Conservation (phyloP, 78 protist species). For the Dictyostelium firmibasis region DNA sequence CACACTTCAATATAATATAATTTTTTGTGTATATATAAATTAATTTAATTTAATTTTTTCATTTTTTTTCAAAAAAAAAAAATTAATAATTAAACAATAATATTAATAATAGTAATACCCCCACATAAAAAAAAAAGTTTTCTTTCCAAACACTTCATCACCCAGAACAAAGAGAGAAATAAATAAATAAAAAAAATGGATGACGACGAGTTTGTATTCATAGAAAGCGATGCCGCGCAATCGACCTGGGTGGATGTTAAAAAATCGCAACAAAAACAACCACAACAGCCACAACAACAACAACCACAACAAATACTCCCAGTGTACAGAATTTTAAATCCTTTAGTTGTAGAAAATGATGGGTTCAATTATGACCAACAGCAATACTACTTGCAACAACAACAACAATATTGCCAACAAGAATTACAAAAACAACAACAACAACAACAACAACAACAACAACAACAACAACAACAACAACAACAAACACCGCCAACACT, state of each 20-base stretch:
- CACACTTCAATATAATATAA: too few relatives aligned
- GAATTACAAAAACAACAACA: too few relatives aligned
- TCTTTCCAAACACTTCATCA: too few relatives aligned
- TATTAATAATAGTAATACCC: too few relatives aligned
- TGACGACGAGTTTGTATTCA: constrained; percentile 33
- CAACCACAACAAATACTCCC: background rate
- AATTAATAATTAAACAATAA: too few relatives aligned
- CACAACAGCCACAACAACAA: too few relatives aligned
- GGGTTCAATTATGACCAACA: background rate
- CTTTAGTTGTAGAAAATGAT: background rate
- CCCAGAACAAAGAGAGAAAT: background rate
- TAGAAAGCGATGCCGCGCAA: constrained; percentile 14
- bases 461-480: background rate
- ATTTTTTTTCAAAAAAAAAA: too few relatives aligned
- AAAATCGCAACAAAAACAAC: background rate
- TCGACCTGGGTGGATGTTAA: constrained; percentile 22
- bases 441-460: background rate
- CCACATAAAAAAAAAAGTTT: background rate
- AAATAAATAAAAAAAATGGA: background rate
- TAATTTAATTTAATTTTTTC: too few relatives aligned
- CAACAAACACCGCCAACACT: too few relatives aligned
- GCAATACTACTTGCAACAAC: background rate
- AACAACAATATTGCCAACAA: background rate
- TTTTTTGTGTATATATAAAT: too few relatives aligned
- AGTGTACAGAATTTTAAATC: background rate